Percentiles rank a stretch among this genome's conserved stretches.
Conservation (phyloP, 495 filamentous ascomycete species). For the Neurospora pannonica region DNA sequence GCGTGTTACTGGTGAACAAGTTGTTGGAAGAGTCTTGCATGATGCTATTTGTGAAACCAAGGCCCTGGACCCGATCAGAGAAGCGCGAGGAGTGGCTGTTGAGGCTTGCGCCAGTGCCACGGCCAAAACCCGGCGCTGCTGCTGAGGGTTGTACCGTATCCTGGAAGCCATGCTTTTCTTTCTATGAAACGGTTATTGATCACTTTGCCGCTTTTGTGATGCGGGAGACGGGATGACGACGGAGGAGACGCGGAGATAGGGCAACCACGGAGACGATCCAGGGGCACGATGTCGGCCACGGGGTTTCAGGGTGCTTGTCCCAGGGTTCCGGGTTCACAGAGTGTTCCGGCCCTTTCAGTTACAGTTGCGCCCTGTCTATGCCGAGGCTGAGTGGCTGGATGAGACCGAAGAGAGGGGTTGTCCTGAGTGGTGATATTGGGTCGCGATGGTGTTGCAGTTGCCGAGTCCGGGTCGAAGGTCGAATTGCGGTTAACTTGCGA, state of each 20-base stretch:
- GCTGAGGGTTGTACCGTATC: background rate
- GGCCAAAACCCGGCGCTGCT: background rate
- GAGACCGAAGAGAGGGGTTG: background rate
- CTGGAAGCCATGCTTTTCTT: background rate
- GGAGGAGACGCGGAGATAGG: background rate
- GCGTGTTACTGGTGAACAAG: background rate
- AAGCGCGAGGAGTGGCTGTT: background rate
- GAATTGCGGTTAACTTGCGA: background rate
- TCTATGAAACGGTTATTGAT: background rate
- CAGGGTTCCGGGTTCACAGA: background rate
- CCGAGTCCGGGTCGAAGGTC: background rate
- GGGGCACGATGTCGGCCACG: background rate
- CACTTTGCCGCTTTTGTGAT: background rate
- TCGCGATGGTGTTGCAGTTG: background rate
- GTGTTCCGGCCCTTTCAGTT: background rate
- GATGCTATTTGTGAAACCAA: background rate
- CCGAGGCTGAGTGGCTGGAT: background rate
- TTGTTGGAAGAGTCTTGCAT: background rate
- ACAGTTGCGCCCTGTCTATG: background rate
- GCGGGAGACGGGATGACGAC: background rate
- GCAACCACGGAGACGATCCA: background rate
- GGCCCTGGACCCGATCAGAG: background rate
- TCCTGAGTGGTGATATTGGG: background rate
- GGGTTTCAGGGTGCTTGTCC: background rate
- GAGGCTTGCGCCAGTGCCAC: background rate